These are phyloP conservation scores for Ogataea trehalophila DNA, from an alignment of 805 yeast species.

Conservation along the genomic window DNA sequence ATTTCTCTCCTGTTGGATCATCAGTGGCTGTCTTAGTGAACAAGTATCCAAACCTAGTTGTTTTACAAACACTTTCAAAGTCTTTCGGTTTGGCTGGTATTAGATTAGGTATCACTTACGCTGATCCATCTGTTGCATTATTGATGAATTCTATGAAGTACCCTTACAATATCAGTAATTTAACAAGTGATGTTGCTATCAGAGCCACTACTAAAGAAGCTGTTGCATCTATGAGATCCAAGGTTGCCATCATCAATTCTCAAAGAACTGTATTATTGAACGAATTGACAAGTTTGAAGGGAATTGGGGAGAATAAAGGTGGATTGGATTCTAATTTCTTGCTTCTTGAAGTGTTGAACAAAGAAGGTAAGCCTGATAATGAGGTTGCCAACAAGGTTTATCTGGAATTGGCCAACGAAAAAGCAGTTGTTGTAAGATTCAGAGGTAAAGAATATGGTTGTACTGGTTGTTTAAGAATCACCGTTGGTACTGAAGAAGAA, in stretches of 20 bases:
- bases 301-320: slow-evolving; percentile 74
- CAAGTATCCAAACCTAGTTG: slow-evolving; percentile 76
- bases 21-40: slow-evolving; percentile 77
- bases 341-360: slow-evolving; percentile 64
- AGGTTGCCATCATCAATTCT: slow-evolving; percentile 42
- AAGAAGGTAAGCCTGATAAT: slow-evolving; percentile 60
- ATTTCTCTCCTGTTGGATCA: slow-evolving; percentile 64
- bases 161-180: slow-evolving; percentile 87
- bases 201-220: slow-evolving; percentile 65
- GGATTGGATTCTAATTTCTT: slow-evolving; percentile 84
- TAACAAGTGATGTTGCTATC: slow-evolving; percentile 69
- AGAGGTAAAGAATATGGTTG: slow-evolving; percentile 92
- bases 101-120: slow-evolving; percentile 77
- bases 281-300: slow-evolving; percentile 50
- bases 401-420: slow-evolving; percentile 60
- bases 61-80: slow-evolving; percentile 87
- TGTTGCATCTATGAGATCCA: slow-evolving; percentile 51
- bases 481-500: slow-evolving; percentile 81
- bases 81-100: slow-evolving; percentile 96
- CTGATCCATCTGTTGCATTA: slow-evolving; percentile 53
- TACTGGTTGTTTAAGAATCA: slow-evolving; percentile 78
- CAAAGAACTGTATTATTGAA: slow-evolving; percentile 55
- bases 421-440: slow-evolving; percentile 81
- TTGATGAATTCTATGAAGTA: slow-evolving; percentile 89
- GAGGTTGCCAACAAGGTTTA: slow-evolving; percentile 64